These are phyloP conservation scores for Barnettozyma populi DNA, from an alignment of 805 yeast species.

Conservation along the genomic window DNA sequence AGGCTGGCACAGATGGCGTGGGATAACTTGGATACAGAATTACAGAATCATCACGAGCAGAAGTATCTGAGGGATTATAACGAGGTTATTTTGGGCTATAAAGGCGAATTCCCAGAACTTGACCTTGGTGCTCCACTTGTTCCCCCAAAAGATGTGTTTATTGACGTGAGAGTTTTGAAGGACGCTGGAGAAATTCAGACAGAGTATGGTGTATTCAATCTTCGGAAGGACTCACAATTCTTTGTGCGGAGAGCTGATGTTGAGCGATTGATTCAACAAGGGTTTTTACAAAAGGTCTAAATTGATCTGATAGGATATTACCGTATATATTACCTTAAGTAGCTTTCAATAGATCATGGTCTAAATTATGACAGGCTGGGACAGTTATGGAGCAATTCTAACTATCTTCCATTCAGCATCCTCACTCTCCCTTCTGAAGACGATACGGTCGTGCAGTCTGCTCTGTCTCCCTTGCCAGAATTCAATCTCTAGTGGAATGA, in stretches of 20 bases:
- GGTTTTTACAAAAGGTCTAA: conserved; percentile 72
- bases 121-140: conserved; percentile 85
- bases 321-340: too few species aligned
- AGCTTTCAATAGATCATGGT: neutral
- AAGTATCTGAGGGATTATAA: conserved; percentile 69
- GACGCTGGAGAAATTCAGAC: conserved; percentile 98
- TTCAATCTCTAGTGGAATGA: conserved; percentile 86
- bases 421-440: conserved; percentile 53
- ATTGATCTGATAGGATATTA: neutral
- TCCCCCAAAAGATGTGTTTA: conserved; percentile 88
- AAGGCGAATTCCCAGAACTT: conserved; percentile 72
- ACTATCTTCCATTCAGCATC: conserved; percentile 54
- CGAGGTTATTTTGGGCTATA: conserved; percentile 67
- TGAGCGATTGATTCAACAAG: conserved; percentile 90
- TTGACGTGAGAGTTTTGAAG: conserved; percentile 87
- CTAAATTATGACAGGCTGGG: too few species aligned
- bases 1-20: conserved; percentile 65
- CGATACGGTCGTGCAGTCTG: conserved; percentile 85
- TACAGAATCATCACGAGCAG: conserved; percentile 71
- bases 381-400: conserved; percentile 59
- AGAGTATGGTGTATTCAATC: conserved; percentile 91
- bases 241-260: conserved; percentile 93
- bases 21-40: conserved; percentile 55
- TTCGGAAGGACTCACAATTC: conserved; percentile 90
- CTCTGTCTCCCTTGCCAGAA: conserved; percentile 96